These are phyloP conservation scores for Macadamia integrifolia DNA, from an alignment of 164 flowering plant species.

Conservation along the genomic window DNA sequence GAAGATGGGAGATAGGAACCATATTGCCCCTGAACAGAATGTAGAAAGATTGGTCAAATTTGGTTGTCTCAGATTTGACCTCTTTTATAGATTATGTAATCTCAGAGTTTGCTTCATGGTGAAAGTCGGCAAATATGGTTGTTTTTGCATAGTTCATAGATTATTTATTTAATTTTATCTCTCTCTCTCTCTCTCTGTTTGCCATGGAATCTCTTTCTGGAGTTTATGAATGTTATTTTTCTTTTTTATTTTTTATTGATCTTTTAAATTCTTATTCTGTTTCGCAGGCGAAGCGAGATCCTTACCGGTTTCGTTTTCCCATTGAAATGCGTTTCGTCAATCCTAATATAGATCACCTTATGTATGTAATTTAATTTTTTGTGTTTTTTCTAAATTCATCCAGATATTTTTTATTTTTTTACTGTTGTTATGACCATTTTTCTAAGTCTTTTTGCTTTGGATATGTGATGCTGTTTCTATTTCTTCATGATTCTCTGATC, in stretches of 20 bases:
- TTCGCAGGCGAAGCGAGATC: slow-evolving; percentile 96
- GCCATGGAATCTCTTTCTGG: background rate
- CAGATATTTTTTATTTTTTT: background rate
- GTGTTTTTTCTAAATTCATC: background rate
- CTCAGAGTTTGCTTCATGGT: background rate
- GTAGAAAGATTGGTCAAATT: background rate
- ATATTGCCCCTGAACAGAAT: background rate
- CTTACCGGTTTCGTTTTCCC: slow-evolving; percentile 91
- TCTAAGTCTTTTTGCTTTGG: slow-evolving; percentile 4
- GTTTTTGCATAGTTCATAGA: background rate
- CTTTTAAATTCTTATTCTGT: slow-evolving; percentile 1
- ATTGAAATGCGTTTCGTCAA: slow-evolving; percentile 92
- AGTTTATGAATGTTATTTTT: background rate
- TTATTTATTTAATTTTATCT: background rate
- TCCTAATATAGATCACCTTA: slow-evolving; percentile 91
- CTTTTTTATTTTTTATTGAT: background rate
- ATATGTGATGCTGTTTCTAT: background rate
- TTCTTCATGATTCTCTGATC: slow-evolving; percentile 5
- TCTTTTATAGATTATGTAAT: background rate
- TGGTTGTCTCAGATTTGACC: background rate
- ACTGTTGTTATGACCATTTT: background rate
- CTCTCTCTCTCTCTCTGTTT: background rate
- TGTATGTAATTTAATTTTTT: slow-evolving; percentile 43
- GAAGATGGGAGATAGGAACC: background rate
- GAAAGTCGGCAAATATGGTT: background rate